Conservation (phyloP, 2,329 filamentous ascomycete species). For the Ophiostoma pallidulum region DNA sequence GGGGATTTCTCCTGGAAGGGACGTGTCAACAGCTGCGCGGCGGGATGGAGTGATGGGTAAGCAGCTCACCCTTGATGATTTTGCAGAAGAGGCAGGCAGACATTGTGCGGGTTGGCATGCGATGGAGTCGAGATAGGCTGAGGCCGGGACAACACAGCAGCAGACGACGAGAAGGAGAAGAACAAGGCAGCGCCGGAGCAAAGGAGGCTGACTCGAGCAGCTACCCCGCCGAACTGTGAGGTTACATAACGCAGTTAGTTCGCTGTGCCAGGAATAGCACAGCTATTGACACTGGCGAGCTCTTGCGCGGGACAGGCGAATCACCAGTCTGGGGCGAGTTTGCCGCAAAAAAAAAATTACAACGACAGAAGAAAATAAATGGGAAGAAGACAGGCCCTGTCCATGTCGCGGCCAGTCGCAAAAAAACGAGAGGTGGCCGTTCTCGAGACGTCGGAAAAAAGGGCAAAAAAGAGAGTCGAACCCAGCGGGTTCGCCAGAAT, state of each 20-base stretch:
- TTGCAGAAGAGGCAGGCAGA: constrained; percentile 92
- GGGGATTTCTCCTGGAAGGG: constrained; percentile 71
- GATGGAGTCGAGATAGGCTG: neutral
- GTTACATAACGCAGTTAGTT: neutral
- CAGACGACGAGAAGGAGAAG: neutral
- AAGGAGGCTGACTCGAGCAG: neutral
- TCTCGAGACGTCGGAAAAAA: no score
- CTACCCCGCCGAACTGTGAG: constrained; percentile 2
- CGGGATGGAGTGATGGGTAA: no score
- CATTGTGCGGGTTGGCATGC: constrained; percentile 30
- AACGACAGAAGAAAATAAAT: neutral
- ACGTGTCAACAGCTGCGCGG: no score
- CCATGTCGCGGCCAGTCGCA: no score
- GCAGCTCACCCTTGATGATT: constrained; percentile 72
- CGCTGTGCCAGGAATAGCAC: no score
- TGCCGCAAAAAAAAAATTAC: neutral
- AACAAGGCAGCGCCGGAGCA: neutral
- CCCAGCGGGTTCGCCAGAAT: constrained; percentile 14
- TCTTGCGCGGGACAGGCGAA: no score
- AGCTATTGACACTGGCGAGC: no score
- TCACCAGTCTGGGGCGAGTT: no score
- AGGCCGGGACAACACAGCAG: neutral
- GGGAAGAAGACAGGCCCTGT: neutral
- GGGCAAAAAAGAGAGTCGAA: constrained; percentile 13
- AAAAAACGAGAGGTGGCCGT: neutral